Evolutionary conservation across 2,329 filamentous ascomycete species (phyloP), one percentile per base, ranked within the genome.

Genomic region (Thelonectria rubi): DNA sequence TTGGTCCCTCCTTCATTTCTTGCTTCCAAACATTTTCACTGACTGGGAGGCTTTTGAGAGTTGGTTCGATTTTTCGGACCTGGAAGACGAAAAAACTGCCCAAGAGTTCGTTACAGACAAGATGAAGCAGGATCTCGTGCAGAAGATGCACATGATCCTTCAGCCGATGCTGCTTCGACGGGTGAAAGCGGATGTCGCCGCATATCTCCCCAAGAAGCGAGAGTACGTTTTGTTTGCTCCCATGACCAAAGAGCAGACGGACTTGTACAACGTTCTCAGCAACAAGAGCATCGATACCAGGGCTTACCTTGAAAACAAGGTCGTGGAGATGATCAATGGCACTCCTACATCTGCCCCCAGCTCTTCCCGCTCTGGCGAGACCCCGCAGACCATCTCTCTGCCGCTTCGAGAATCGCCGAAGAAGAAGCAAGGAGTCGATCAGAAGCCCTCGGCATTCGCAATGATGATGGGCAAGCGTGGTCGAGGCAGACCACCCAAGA

Each of bases 191-290:
- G 95, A 99, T 72, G 95, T 99, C 0, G 94, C 97, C 56, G 89
- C 89, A 2, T 87, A 93, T 49, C 82, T 99, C n/a, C 95, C 95
- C 0, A 96, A 94, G 78, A 99, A 99, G 80, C 87, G 95, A 26
- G 95, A 99, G 75, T 99, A 99, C 68, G 91, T 99, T 3, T 80
- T 99, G 0, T 98, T 95, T 71, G 95, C 95, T 0, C 95, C 95
- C 0, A 88, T 99, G 78, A 97, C 93, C 0, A 86, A 88, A 21
- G 93, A 95, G 68, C 95, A 99, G 73, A 92, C 93, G 2, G 94
- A 97, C 58, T 78, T 99, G 0, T 99, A 99, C 73, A 88, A 88
- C 52, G 83, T 82, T 0, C 81, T 90, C 34, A 84, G 76, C 57
- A 82, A 89, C 71, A 86, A 85, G 63, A 80, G 80, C 2, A 75